Base-by-base conservation (phyloP, 106 monocot genomes). In the Allium fistulosum region DNA sequence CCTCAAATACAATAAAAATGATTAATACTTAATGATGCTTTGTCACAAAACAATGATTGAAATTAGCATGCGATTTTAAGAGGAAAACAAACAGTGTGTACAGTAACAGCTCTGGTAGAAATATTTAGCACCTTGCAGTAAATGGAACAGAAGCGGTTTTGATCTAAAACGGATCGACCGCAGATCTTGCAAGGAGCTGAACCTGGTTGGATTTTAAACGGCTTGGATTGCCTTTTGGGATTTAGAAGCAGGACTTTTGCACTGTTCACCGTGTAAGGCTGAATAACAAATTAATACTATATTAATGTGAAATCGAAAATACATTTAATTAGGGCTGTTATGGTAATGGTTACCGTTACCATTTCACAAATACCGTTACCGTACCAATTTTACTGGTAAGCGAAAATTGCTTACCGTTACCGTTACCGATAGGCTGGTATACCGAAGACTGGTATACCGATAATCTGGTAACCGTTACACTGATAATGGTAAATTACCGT, bases 171-270 rank as follows among this genome's bases (percentile, higher is more conserved):
- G 15, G 61, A 52, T 61, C 62, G 77, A 51, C 67, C 58, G 78
- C 86, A 91, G 15, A 65, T 62, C 55, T 48, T 57, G 52, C 86
- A 87, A 0, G 49, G 8, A 1, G 62, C 17, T 0, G 67, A 50
- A 10, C 61, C 63, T 0, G 26, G 0, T 17, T 49, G 17, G 5
- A 45, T 10, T 7, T 72, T 83, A 27, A 66, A 68, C 66, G 79
- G 58, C 56, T 74, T 86, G 10, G 80, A 67, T 71, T 78, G 71
- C 49, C 17, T 76, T 53, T 73, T 69, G 4, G 83, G 70, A 26
- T 83, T 86, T 11, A 90, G 69, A 6, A 81, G 76, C 9, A 90
- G 49, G 2, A 86, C 86, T 67, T 78, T 83, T 1, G 83, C 79
- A 13, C 76, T 63, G 55, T 90, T 90, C 1, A 86, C 80, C 7